Base-by-base conservation (phyloP, 768 basidiomycete species). In the Suillus tomentosus region DNA sequence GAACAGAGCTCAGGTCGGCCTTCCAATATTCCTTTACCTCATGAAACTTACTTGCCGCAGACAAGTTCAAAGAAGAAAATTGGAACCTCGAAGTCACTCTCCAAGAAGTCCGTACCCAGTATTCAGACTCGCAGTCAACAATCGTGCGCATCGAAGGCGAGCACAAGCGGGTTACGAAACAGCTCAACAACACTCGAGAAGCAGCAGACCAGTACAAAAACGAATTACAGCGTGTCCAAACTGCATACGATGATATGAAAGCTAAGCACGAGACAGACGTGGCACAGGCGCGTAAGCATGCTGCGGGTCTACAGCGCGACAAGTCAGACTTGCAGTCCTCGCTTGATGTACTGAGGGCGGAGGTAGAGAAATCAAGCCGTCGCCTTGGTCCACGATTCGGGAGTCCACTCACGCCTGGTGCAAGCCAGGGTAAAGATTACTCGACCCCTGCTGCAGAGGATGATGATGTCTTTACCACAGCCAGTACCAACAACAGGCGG, bases 1-100 rank as follows among this genome's bases (percentile, higher is more conserved):
- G 93, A 97, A 77, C 86, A 89, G 74, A 90, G 82, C 65, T 83
- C 91, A 64, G 94, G 94, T 90, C 68, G 61, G 86, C 76, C 31
- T 19, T 39, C 22, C 22, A 24, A 19, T 8, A 37, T 34, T 39
- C 37, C 4, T 62, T 24, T 56, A 11, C 62, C 36, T 47, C 62
- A n/a, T 2, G 34, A 66, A 40, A 9, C 2, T 14, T 9, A 27
- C 37, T 40, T 64, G 57, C 61, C 62, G 36, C 71, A 90, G 96
- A 98, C 75, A 94, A 95, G 67, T 96, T 88, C 86, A 95, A 95
- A 78, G 96, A 99, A 78, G 95, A 96, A 78, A 99, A 97, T 75
- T 99, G 97, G 97, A 96, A 99, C 72, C 87, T 98, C 63, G 96
- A 99, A 79, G 95, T 98, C 57, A 85, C 86, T 17, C 80, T 95